Evolutionary conservation across 441 rosid species (phyloP).

Genomic region (Brassica hybrid): DNA sequence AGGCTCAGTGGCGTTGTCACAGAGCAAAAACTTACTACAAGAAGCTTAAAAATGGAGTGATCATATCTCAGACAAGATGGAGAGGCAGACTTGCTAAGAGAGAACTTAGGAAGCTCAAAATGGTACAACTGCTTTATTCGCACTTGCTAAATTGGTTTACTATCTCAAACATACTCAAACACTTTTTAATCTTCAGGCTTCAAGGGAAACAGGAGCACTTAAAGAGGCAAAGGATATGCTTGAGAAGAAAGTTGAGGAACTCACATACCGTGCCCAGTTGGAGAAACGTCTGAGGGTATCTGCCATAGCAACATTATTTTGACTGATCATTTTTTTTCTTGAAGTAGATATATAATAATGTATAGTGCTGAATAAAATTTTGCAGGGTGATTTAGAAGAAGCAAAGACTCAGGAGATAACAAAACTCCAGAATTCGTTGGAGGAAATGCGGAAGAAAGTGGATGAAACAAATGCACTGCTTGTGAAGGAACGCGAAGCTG

Average conservation of each 20-base stretch:
- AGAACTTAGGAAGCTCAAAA: constrained; percentile 93
- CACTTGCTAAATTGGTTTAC: not conserved
- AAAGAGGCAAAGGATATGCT: constrained; percentile 99
- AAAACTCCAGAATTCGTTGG: not conserved
- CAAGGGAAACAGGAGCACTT: constrained; percentile 98
- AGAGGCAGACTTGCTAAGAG: constrained; percentile 80
- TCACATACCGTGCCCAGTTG: constrained; percentile 87
- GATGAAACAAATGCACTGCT: constrained; percentile 38
- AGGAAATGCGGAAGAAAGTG: not conserved
- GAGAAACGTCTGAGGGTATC: constrained; percentile 61
- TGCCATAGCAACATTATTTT: not conserved
- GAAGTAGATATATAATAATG: constrained; percentile 3
- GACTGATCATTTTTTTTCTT: not conserved
- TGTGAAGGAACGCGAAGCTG: constrained; percentile 73
- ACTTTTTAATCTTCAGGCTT: constrained; percentile 57
- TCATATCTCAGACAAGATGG: constrained; percentile 89
- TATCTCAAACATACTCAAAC: constrained; percentile 5
- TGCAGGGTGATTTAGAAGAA: constrained; percentile 40
- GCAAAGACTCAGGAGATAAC: constrained; percentile 53
- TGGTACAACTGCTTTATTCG: constrained; percentile 53
- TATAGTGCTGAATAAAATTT: not conserved
- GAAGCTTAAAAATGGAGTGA: no score
- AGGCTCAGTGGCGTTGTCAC: constrained; percentile 88
- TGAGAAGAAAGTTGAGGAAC: constrained; percentile 94
- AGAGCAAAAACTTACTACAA: constrained; percentile 64